Base-by-base conservation (phyloP, 257 asterid species). In the Dorcoceras hygrometricum region DNA sequence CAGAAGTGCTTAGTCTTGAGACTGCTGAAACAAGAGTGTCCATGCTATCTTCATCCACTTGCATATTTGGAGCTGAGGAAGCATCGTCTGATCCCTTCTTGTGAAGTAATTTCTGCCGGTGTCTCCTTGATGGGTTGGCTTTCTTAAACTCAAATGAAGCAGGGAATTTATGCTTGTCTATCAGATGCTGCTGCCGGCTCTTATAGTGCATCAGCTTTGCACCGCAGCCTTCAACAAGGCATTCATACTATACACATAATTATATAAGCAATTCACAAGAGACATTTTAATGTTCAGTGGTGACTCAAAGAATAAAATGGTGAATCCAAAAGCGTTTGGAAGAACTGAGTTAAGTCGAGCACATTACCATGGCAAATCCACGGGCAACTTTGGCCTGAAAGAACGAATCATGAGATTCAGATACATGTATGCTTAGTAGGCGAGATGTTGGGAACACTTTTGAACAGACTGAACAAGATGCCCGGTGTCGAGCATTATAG, bases 171-270 rank as follows among this genome's bases (percentile, higher is more conserved):
- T 93, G 98, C 83, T 88, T 90, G 83, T 93, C 97, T 7, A 87
- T 73, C 60, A 93, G 83, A 78, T 93, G 98, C 39, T 90, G 97
- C 69, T 88, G 95, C 76, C 98, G 82, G 82, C 81, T 83, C 83
- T 90, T 90, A 84, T 90, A 88, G 82, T 84, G 83, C 81, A 86
- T 93, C 79, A 93, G 82, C 80, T 86, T 90, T 59, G 69, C 80
- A 65, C 80, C 91, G 65, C 98, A 93, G 70, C 95, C 95, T 85
- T 93, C 97, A 56, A 93, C 98, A 26, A 90, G 97, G 83, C 98
- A 93, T 78, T 88, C 97, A 53, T 84, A 93, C 98, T 93, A 67
- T 59, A 73, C 36, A 68, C 73, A 76, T 36, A 61, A 7, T 36
- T 19, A 6, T 3, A 50, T 25, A 24, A 64, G 50, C 61, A 48